Evolutionary conservation across 108 stramenopile genomes (phyloP).

Genomic region (Chaetoceros muelleri): DNA sequence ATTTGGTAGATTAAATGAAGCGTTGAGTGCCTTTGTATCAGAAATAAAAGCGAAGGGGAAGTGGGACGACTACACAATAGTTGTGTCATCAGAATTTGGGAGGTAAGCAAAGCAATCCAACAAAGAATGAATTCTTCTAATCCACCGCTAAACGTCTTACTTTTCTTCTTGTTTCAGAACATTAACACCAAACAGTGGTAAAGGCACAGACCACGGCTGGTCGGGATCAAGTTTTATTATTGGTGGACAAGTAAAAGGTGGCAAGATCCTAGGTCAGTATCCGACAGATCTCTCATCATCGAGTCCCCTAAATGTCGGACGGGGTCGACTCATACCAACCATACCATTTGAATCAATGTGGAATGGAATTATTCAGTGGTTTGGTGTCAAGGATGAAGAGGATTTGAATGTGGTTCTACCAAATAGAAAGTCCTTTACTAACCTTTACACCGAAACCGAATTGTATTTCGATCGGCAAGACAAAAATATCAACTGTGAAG

Average conservation of each 20-base stretch:
- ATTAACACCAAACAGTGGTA: conserved; percentile 51
- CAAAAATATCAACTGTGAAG: background rate
- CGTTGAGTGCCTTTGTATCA: conserved; percentile 24
- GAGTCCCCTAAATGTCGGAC: conserved; percentile 21
- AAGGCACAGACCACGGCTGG: conserved; percentile 69
- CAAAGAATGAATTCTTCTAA: too few species aligned
- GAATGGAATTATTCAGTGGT: conserved; percentile 41
- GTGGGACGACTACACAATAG: conserved; percentile 39
- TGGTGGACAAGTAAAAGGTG: conserved; percentile 28
- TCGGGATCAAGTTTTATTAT: conserved; percentile 12
- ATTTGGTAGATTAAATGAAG: conserved; percentile 26
- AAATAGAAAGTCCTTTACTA: conserved; percentile 1
- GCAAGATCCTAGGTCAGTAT: conserved; percentile 28
- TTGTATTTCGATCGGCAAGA: background rate
- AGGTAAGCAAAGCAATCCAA: too few species aligned
- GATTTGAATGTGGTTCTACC: conserved; percentile 15
- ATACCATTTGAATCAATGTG: conserved; percentile 36
- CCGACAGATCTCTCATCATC: conserved; percentile 7
- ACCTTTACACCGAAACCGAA: background rate
- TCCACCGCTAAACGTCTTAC: too few species aligned
- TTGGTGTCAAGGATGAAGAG: conserved; percentile 21
- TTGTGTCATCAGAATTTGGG: conserved; percentile 53
- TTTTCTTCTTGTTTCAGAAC: too few species aligned
- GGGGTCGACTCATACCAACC: conserved; percentile 41
- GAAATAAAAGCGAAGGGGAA: conserved; percentile 39